Base-by-base conservation (phyloP, 345 rosid species). In the Cardamine resedifolia region DNA sequence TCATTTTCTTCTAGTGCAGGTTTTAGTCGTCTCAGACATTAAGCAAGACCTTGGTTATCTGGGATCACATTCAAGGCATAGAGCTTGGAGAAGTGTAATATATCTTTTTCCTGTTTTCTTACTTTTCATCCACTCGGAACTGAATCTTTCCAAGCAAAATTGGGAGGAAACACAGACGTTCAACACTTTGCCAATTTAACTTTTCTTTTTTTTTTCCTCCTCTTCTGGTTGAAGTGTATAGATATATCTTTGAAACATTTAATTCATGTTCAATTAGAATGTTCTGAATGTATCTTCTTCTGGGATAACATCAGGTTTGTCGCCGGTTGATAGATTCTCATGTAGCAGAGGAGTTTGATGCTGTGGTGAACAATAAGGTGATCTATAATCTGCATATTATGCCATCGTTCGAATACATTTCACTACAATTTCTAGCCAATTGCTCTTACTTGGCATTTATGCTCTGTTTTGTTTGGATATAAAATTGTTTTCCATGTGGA, bases 71-170 rank as follows among this genome's bases (percentile, higher is more conserved):
- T 36, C 78, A 19, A 88, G 88, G 47, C 93, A 91, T 70, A 87
- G 80, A 78, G 85, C 92, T 72, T 95, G 97, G 99, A 90, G 94
- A 86, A 79, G 73, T 79, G 98, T 91, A 84, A 83, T 78, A 9
- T 61, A n/a, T 50, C 6, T 12, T 43, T 44, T 31, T 8, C 53
- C 16, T 34, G n/a, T 47, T 58, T 16, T 63, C 60, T 39, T 52
- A 30, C 72, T 64, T 49, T 51, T 58, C 36, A 49, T 72, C 10
- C 15, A 24, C 67, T 60, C 21, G 47, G 28, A 57, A 36, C 36
- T 44, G 48, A 64, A 55, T 34, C 16, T 43, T 8, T 73, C 58
- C 1, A 55, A 28, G 28, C 10, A n/a, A 57, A 45, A 26, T 27
- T 58, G n/a, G 34, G 31, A n/a, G 68, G 49, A 62, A 71, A 71